Evolutionary conservation across 148 eudicot species (phyloP).

Genomic region (Rhododendron williamsianum): DNA sequence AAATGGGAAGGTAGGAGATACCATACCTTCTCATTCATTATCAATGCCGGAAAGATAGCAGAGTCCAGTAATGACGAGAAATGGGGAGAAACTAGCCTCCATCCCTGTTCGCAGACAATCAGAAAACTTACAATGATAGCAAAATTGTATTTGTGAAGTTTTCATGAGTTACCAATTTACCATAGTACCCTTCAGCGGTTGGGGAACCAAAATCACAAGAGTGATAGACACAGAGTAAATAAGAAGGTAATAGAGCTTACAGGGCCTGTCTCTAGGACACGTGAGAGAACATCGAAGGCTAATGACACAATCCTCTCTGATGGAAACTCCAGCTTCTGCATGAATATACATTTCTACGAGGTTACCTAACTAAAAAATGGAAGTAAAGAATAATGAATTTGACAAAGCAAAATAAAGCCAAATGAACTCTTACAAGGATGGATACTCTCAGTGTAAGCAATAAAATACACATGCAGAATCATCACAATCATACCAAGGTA

Average conservation of each 20-base stretch:
- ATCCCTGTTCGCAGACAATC: slow-evolving; percentile 46
- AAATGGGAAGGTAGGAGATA: slow-evolving; percentile 5
- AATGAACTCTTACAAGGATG: background rate
- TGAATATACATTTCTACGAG: background rate
- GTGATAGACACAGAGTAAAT: background rate
- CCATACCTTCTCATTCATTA: slow-evolving; percentile 60
- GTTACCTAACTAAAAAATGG: background rate
- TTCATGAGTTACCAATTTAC: background rate
- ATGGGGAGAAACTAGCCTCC: slow-evolving; percentile 78
- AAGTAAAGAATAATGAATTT: background rate
- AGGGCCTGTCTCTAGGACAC: slow-evolving; percentile 72
- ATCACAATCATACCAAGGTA: background rate
- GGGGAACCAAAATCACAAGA: background rate
- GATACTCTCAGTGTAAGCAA: background rate
- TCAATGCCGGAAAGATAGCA: slow-evolving; percentile 63
- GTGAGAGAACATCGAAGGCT: slow-evolving; percentile 75
- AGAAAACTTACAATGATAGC: background rate
- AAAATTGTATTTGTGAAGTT: background rate
- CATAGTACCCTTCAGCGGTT: background rate
- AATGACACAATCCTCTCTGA: slow-evolving; percentile 66
- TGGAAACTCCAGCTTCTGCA: slow-evolving; percentile 57
- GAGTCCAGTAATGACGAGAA: slow-evolving; percentile 55
- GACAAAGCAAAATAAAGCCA: background rate
- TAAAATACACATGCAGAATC: background rate
- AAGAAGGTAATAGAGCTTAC: slow-evolving; percentile 34